Evolutionary conservation across 2,329 filamentous ascomycete species (phyloP), one percentile per base, ranked within the genome.

Genomic region (Ophiognomonia clavigignenti-juglandacearum): DNA sequence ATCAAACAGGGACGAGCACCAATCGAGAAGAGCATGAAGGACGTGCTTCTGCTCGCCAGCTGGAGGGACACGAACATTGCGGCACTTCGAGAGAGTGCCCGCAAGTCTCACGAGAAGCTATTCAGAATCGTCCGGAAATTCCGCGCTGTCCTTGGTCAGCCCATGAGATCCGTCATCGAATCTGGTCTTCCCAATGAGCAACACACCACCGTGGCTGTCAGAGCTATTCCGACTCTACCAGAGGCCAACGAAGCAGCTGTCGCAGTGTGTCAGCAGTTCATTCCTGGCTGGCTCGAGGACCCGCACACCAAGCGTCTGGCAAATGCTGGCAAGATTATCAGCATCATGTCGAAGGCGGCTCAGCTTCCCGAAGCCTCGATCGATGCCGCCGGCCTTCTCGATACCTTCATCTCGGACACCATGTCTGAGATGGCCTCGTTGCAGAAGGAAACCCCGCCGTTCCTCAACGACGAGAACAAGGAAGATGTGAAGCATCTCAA

Each of bases 61-160:
- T 98, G 95, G 95, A 96, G 95, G 64, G 93, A 98, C 57, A 96
- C 88, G 19, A 98, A 97, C 59, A 95, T 98, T 52, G 85, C 85
- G 39, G 88, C 89, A 1, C 71, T 98, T 14, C 81, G 85, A 55
- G 90, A 96, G 60, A 97, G 92, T 64, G 90, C 93, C 1, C 85
- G 86, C 57, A 85, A 85, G 51, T 96, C 91, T 18, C 93, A 98
- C 61, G 82, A 86, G 58, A 96, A 96, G 65, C 77, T 98, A 2
- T 96, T 96, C 70, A 88, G 88, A 57, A 74, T 96, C 29, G 86
- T 98, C 37, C 80, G 88, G 46, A 97, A 96, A 67, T 98, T 96
- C 67, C 82, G 93, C 35, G 76, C 76, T 16, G 67, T 95, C 10
- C 75, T 98, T 16, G 82, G 82, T 18, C 86, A 91, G 61, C 82